These are phyloP conservation scores for Trichoderma gamsii DNA, from an alignment of 495 filamentous ascomycete genomes.

Conservation along the genomic window DNA sequence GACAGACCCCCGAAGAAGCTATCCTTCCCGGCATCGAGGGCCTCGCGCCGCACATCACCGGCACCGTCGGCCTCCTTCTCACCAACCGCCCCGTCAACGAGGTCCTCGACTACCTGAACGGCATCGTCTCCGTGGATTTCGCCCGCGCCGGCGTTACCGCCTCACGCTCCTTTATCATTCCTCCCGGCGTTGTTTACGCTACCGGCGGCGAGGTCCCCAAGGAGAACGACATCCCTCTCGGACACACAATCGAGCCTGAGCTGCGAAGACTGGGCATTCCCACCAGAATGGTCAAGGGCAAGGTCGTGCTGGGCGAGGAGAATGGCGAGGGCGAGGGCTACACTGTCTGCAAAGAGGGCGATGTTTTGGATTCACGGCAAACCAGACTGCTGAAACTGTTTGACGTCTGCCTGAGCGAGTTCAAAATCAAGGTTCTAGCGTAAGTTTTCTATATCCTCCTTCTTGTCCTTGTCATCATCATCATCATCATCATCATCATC, in stretches of 20 bases:
- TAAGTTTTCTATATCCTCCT: constrained; percentile 17
- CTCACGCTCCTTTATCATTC: constrained; percentile 67
- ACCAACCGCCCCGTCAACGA: constrained; percentile 61
- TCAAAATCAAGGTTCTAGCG: constrained; percentile 70
- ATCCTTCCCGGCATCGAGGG: constrained; percentile 64
- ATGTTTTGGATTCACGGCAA: constrained; percentile 79
- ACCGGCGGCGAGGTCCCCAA: constrained; percentile 69
- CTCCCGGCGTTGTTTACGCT: constrained; percentile 68
- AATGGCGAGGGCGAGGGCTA: constrained; percentile 43
- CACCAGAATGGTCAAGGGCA: constrained; percentile 79
- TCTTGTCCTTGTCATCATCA: neutral
- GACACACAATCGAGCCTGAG: constrained; percentile 81
- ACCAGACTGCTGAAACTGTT: constrained; percentile 92
- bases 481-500: neutral
- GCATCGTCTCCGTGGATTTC: constrained; percentile 67
- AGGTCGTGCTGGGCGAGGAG: constrained; percentile 71
- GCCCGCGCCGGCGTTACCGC: constrained; percentile 79
- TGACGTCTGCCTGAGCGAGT: constrained; percentile 81
- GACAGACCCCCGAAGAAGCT: constrained; percentile 64
- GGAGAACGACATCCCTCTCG: constrained; percentile 77
- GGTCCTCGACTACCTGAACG: constrained; percentile 62
- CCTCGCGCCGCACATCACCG: constrained; percentile 65
- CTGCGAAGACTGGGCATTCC: constrained; percentile 83
- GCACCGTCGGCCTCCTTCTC: constrained; percentile 86
- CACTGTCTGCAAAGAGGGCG: constrained; percentile 72